These are phyloP conservation scores for Myrica gale DNA, from an alignment of 306 rosid genomes.

Conservation along the genomic window DNA sequence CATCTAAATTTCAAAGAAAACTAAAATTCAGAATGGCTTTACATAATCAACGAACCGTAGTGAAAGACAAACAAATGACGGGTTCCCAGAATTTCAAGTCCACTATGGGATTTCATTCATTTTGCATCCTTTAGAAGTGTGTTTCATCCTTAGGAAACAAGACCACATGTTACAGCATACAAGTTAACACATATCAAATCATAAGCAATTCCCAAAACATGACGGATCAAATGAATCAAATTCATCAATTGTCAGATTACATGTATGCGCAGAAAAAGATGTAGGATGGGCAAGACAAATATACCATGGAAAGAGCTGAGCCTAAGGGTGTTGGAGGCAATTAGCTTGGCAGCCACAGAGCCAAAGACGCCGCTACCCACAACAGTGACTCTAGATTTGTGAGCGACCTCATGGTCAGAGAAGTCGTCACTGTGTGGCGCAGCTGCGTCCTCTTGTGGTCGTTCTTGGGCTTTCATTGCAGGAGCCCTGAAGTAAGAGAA, in stretches of 20 bases:
- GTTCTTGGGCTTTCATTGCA: slow-evolving; percentile 31
- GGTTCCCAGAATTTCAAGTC: not conserved
- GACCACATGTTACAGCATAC: no score
- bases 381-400: slow-evolving; percentile 68
- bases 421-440: slow-evolving; percentile 12
- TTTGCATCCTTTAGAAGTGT: not conserved
- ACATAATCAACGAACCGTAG: not conserved
- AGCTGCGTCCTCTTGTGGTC: slow-evolving; percentile 28
- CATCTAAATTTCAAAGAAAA: slow-evolving; percentile 48
- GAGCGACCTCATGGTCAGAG: slow-evolving; percentile 34
- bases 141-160: no score
- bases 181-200: not conserved
- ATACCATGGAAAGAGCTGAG: slow-evolving; percentile 70
- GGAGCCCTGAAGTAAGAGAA: slow-evolving; percentile 50
- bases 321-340: slow-evolving; percentile 71
- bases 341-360: slow-evolving; percentile 84
- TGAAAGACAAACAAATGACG: not conserved
- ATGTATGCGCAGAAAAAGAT: not conserved
- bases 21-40: slow-evolving; percentile 17
- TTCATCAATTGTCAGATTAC: not conserved
- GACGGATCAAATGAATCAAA: not conserved
- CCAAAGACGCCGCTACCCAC: slow-evolving; percentile 98
- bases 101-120: not conserved
- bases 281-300: no score
- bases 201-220: not conserved